Percentiles rank a stretch among this genome's conserved stretches.
Evolutionary conservation across 768 basidiomycete genomes (phyloP).

Genomic region (Exsudoporus frostii): DNA sequence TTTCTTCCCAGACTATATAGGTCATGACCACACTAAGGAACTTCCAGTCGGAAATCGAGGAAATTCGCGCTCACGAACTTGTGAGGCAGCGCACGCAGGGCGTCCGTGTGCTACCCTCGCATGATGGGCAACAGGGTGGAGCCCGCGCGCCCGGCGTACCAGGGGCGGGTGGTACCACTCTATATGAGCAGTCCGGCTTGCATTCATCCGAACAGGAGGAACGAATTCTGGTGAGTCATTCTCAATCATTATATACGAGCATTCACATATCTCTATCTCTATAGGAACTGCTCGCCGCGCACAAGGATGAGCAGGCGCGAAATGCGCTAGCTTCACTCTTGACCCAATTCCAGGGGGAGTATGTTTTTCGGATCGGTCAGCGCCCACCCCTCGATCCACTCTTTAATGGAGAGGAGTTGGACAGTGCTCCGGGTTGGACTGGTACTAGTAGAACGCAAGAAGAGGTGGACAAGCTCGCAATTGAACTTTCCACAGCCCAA

Average conservation of each 20-base stretch:
- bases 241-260: background rate
- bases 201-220: constrained; percentile 17
- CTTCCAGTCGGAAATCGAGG: constrained; percentile 72
- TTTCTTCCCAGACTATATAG: background rate
- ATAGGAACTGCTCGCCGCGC: constrained; percentile 42
- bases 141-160: constrained; percentile 8
- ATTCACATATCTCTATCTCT: background rate
- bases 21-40: constrained; percentile 32
- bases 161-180: background rate
- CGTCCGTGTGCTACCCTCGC: constrained; percentile 12
- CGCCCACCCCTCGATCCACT: constrained; percentile 58
- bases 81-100: constrained; percentile 51
- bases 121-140: constrained; percentile 49
- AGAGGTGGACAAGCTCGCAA: constrained; percentile 48
- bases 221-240: constrained; percentile 13
- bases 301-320: constrained; percentile 53
- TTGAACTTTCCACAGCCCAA: constrained; percentile 45
- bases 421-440: constrained; percentile 49
- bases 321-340: constrained; percentile 64
- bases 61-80: constrained; percentile 66
- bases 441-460: constrained; percentile 49
- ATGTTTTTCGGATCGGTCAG: constrained; percentile 68
- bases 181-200: background rate
- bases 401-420: constrained; percentile 49
- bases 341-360: constrained; percentile 69